These are phyloP conservation scores for Phtheirospermum japonicum DNA, from an alignment of 257 asterid genomes.

Conservation along the genomic window DNA sequence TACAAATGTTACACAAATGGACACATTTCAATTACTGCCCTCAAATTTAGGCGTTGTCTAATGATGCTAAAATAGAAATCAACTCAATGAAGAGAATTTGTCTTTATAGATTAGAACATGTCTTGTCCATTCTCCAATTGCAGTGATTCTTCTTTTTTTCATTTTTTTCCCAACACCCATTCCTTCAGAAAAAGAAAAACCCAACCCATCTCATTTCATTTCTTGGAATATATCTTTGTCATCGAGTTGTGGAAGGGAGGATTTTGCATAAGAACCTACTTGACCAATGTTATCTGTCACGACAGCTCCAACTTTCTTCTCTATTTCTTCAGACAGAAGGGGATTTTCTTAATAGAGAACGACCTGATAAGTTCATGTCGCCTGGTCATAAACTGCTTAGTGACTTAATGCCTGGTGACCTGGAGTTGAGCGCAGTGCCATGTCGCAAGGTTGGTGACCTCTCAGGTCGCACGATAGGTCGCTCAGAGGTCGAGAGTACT, in stretches of 20 bases:
- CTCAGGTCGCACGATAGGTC: too few relatives aligned
- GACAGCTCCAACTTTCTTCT: conserved; percentile 72
- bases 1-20: neutral
- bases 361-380: too few relatives aligned
- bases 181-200: too few relatives aligned
- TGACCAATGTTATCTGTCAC: conserved; percentile 57
- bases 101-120: neutral
- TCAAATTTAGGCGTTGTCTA: too few relatives aligned
- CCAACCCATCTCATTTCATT: conserved; percentile 37
- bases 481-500: too few relatives aligned
- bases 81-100: conserved; percentile 18
- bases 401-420: too few relatives aligned
- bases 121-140: conserved; percentile 5
- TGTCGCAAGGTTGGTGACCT: too few relatives aligned
- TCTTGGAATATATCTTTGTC: conserved; percentile 56
- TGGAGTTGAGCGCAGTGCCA: too few relatives aligned
- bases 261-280: conserved; percentile 39
- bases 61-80: neutral
- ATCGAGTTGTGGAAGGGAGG: conserved; percentile 37
- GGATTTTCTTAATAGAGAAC: too few relatives aligned
- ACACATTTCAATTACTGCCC: conserved; percentile 3
- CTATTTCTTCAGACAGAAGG: too few relatives aligned
- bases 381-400: too few relatives aligned
- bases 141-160: neutral
- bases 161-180: neutral